Evolutionary conservation across 148 eudicot genomes (phyloP), one percentile per base, ranked within the genome.

Genomic region (Dysphania ambrosioides): DNA sequence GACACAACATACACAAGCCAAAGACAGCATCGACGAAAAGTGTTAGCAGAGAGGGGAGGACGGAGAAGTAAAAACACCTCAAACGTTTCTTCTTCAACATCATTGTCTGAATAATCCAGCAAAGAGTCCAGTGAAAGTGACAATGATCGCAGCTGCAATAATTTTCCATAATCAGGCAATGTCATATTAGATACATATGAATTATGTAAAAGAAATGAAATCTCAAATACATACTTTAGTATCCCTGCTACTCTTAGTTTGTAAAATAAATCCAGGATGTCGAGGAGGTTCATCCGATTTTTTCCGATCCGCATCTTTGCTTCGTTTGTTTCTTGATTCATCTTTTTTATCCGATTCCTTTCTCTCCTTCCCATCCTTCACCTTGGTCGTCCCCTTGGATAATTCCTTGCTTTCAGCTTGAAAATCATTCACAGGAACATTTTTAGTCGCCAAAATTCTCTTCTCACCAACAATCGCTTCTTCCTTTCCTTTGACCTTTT

Each of bases 111-210:
- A 77, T 95, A 95, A 79, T 88, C 97, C 76, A 95, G 85, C 66
- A 95, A 87, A 19, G 99, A 95, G 76, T 95, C 99, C 82, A 95
- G 77, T 18, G 99, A 95, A 74, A 90, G 87, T 71, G 99, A 95
- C 69, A 90, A 36, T 31, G 99, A 90, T 38, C 82, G 94, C 78
- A 95, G 58, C 97, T 95, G 97, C 75, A 87, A 49, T 63, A 79
- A 82, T 66, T 74, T 59, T 36, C 51, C 40, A 55, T 3, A 34
- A 74, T 53, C 72, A 34, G 29, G 36, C 47, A 80, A 69, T 31
- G 53, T 71, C 30, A 64, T n/a, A 58, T 31, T 47, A 61, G 30
- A 27, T 19, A 42, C 30, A n/a, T 34, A 41, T n/a, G 12, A 1
- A 51, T 36, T 8, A 31, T 23, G 64, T 34, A 24, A n/a, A 9